Evolutionary conservation across 257 asterid genomes (phyloP).

Genomic region (Solanum dulcamara): DNA sequence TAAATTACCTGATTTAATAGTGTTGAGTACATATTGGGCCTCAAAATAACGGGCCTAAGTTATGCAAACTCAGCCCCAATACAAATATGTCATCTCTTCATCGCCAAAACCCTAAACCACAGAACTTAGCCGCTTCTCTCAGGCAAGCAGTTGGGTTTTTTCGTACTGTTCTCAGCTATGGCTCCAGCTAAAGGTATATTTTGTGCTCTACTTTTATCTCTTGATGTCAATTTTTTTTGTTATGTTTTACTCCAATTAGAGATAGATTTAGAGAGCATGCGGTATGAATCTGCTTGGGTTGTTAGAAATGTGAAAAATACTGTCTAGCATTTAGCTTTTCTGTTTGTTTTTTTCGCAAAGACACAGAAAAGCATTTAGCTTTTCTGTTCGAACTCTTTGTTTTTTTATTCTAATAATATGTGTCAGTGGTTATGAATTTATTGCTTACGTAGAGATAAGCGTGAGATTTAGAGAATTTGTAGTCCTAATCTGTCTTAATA

Average conservation of each 20-base stretch:
- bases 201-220: neutral
- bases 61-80: neutral
- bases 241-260: neutral
- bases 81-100: neutral
- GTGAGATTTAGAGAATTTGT: neutral
- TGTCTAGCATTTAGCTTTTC: neutral
- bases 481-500: neutral
- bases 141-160: neutral
- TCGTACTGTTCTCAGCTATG: neutral
- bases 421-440: neutral
- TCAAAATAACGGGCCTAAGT: neutral
- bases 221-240: neutral
- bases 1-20: too few relatives aligned
- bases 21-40: too few relatives aligned
- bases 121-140: neutral
- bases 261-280: neutral
- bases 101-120: neutral
- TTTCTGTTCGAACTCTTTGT: neutral
- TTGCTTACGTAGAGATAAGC: neutral
- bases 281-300: neutral
- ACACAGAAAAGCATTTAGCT: neutral
- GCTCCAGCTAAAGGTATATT: neutral
- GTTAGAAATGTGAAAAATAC: neutral
- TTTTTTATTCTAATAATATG: neutral
- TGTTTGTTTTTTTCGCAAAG: neutral